A percentile compares a stretch with the other conserved stretches of the same genome.
phyloP scores from a whole-genome alignment of 306 rosid species.

The Fragaria vesca region DNA sequence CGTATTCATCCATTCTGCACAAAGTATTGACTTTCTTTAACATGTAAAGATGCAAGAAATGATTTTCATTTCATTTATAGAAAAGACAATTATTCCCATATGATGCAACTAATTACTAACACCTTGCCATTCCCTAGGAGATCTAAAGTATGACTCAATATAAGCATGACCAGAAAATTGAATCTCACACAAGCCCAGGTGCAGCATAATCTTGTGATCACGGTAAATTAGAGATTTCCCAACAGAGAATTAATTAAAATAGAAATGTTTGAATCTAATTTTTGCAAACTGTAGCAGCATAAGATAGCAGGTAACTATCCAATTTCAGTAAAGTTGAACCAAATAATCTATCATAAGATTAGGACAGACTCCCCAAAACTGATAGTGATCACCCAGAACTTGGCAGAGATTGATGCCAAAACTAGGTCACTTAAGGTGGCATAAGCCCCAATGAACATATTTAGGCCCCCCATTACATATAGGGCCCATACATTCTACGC shows the following conservation, averaged over 20 bases:
- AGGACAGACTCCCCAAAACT: not conserved
- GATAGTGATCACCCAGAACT: not conserved
- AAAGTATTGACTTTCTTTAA: slow-evolving; percentile 23
- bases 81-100: not conserved
- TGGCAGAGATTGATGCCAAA: not conserved
- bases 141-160: not conserved
- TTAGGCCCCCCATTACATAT: not conserved
- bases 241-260: not conserved
- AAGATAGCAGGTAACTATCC: not conserved
- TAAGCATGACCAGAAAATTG: not conserved
- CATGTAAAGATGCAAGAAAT: not conserved
- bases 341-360: not conserved
- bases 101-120: not conserved
- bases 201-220: not conserved
- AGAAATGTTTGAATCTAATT: not conserved
- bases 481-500: not conserved
- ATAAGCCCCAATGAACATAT: not conserved
- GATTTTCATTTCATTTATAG: not conserved
- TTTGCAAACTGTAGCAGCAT: not conserved
- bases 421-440: not conserved
- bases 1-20: slow-evolving; percentile 96
- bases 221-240: not conserved
- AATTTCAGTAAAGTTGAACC: not conserved
- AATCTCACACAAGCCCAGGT: not conserved
- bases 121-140: not conserved